These are phyloP conservation scores for Centrapalus pauciflorus DNA, from an alignment of 129 eudicot species.

Conservation along the genomic window DNA sequence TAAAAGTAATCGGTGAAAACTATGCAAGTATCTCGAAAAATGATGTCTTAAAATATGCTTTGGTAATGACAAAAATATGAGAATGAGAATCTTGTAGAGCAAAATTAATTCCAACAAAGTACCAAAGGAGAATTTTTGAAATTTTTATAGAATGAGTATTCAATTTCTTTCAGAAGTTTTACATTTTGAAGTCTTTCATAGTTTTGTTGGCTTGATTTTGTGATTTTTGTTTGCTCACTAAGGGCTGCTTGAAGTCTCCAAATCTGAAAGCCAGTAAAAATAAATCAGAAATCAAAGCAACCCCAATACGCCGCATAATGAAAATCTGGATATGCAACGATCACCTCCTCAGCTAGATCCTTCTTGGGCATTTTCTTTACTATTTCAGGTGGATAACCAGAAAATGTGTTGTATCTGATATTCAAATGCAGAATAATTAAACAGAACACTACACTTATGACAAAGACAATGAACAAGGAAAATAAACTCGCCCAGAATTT, in stretches of 20 bases:
- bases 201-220: constrained; percentile 72
- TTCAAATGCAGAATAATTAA: neutral
- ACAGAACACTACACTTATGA: neutral
- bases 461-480: neutral
- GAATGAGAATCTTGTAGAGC: too few relatives aligned
- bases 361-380: constrained; percentile 85
- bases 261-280: constrained; percentile 32
- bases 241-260: constrained; percentile 96
- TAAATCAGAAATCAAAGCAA: neutral
- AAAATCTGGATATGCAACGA: neutral
- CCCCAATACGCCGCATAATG: neutral
- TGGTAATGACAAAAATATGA: too few relatives aligned
- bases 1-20: neutral
- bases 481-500: constrained; percentile 51
- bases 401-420: constrained; percentile 68
- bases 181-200: constrained; percentile 84
- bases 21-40: neutral
- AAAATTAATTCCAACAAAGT: too few relatives aligned
- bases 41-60: too few relatives aligned
- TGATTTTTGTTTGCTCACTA: constrained; percentile 74
- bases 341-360: constrained; percentile 89
- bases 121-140: too few relatives aligned
- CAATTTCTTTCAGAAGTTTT: too few relatives aligned
- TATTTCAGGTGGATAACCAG: constrained; percentile 74
- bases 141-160: too few relatives aligned